Evolutionary conservation across 2,329 filamentous ascomycete species (phyloP).

Genomic region (Colletotrichum plurivorum): DNA sequence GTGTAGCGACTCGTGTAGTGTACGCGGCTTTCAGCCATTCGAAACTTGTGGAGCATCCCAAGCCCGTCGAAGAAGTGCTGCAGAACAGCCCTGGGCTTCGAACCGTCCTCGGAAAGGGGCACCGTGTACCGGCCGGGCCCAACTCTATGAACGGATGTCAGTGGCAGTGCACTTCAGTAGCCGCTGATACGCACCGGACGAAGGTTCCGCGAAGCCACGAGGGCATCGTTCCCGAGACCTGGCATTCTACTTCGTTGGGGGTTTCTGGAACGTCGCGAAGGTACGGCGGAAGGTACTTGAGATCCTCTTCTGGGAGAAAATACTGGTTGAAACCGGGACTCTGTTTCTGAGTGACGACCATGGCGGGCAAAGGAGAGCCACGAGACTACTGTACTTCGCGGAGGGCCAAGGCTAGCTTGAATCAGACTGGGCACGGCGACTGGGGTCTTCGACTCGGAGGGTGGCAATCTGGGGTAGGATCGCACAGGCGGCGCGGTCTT

Average conservation of each 20-base stretch:
- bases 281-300: slow-evolving; percentile 38
- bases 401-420: not conserved
- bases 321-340: slow-evolving; percentile 36
- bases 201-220: slow-evolving; percentile 39
- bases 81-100: slow-evolving; percentile 40
- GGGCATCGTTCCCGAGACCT: slow-evolving; percentile 32
- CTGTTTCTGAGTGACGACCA: slow-evolving; percentile 5
- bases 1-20: slow-evolving; percentile 40
- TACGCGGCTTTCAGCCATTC: slow-evolving; percentile 29
- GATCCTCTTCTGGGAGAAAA: slow-evolving; percentile 35
- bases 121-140: slow-evolving; percentile 37
- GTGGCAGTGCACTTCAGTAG: not conserved
- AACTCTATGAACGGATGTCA: slow-evolving; percentile 12
- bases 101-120: slow-evolving; percentile 37
- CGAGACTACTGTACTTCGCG: not conserved
- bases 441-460: not conserved
- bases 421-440: not conserved
- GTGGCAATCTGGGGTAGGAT: not conserved
- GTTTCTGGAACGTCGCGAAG: slow-evolving; percentile 40
- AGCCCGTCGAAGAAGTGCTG: slow-evolving; percentile 42
- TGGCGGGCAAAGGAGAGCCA: not conserved
- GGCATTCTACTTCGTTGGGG: slow-evolving; percentile 28
- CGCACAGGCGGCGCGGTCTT: not conserved
- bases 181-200: slow-evolving; percentile 22
- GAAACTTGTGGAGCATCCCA: slow-evolving; percentile 40